Conservation (phyloP, 257 asterid genomes). For the Apocynum venetum region DNA sequence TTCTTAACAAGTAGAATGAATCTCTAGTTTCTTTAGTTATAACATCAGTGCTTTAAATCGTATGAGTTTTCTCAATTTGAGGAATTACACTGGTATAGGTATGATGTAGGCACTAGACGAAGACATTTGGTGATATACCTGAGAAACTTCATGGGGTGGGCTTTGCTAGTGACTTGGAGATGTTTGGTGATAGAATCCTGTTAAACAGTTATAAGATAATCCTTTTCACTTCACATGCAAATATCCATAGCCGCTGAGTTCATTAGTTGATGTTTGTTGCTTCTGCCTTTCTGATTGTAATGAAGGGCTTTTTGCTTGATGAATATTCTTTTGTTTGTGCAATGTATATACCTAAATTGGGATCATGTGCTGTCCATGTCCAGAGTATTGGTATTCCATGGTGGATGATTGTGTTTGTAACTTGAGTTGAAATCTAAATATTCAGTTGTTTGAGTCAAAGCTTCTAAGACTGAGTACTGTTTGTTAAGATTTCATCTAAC, state of each 20-base stretch:
- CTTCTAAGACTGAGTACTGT: neutral
- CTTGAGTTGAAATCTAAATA: neutral
- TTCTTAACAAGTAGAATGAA: neutral
- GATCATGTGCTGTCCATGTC: neutral
- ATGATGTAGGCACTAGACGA: too few species aligned
- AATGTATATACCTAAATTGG: neutral
- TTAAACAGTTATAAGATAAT: neutral
- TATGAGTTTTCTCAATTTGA: neutral
- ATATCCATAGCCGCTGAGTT: neutral
- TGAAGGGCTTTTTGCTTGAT: neutral
- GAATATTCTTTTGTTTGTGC: neutral
- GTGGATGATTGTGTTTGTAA: neutral
- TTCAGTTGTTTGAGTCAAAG: neutral
- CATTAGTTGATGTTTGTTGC: neutral
- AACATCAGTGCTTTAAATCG: neutral
- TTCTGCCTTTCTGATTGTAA: neutral
- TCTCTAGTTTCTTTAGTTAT: neutral
- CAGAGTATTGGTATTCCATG: neutral
- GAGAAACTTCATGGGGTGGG: too few species aligned
- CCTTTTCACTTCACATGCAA: neutral
- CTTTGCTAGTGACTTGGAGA: neutral
- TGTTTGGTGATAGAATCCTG: neutral
- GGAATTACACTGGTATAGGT: neutral
- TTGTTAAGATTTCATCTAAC: neutral
- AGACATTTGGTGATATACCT: too few species aligned